Base-by-base conservation (phyloP, 75 land plant species). In the Gnetum montanum region DNA sequence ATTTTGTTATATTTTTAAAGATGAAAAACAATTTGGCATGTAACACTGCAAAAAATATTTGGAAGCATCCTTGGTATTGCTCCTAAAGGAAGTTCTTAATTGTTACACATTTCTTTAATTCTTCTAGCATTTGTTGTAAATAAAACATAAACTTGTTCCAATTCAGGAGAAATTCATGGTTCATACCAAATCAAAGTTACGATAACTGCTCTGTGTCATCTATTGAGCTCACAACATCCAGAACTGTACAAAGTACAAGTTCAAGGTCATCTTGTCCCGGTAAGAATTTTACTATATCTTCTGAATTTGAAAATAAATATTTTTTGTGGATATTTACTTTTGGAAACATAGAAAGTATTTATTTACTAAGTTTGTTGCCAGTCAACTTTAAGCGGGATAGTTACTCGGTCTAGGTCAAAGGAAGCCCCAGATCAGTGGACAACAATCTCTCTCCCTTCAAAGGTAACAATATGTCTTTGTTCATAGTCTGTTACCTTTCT, bases 181-280 rank as follows among this genome's bases (percentile, higher is more conserved):
- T 45, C 83, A 0, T 95, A 89, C 52, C 91, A 86, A 63, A 89
- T 95, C 26, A 95, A 95, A 59, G 88, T 95, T 19, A 95, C 93
- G 2, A 95, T 89, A 12, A 81, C 79, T 55, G 99, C 99, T 46
- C 67, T 95, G 71, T 90, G 88, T 57, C 51, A 83, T 5, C 37
- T 95, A 57, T 77, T 95, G 11, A 75, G 73, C 20, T 72, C 88
- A 53, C 64, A 64, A 55, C 84, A 95, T 72, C 70, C 71, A 23
- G 80, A 80, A 49, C 60, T 95, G 45, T 70, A 53, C 43, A 81
- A 73, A 22, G 68, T 90, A 23, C 55, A 78, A 65, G 91, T 89
- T 8, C 83, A 86, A 70, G 99, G 96, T 22, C 78, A 75, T 50
- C 65, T 95, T n/a, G 64, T 85, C 33, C 64, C 85, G 90, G 98